A percentile compares a stretch with the other conserved stretches of the same genome.
These are phyloP conservation scores for Polyporus arcularius DNA, from an alignment of 768 basidiomycete genomes.

Conservation along the genomic window DNA sequence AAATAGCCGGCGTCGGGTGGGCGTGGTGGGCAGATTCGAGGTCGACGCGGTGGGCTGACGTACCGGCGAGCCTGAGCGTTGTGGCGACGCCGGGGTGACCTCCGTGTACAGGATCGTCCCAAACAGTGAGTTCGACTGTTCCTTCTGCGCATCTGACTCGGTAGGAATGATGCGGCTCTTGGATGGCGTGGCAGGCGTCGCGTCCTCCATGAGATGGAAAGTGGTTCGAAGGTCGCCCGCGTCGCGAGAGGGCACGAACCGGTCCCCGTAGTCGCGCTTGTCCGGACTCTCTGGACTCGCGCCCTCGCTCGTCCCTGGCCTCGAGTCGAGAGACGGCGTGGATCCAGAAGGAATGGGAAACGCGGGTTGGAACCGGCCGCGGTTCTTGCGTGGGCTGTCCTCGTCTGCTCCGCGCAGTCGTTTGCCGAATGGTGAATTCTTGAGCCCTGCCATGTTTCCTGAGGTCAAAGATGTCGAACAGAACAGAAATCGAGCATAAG, in stretches of 20 bases:
- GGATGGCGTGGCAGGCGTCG: slow-evolving; percentile 37
- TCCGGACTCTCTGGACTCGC: slow-evolving; percentile 47
- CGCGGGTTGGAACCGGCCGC: slow-evolving; percentile 53
- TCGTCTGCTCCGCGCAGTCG: slow-evolving; percentile 71
- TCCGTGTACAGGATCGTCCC: slow-evolving; percentile 74
- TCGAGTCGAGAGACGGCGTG: slow-evolving; percentile 59
- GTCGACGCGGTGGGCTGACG: slow-evolving; percentile 31
- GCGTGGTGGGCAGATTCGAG: slow-evolving; percentile 40
- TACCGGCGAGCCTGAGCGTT: slow-evolving; percentile 58
- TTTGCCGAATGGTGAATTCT: slow-evolving; percentile 85
- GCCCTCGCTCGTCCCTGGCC: slow-evolving; percentile 56
- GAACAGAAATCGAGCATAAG: slow-evolving; percentile 24
- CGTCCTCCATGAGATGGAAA: slow-evolving; percentile 59
- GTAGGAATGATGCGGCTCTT: slow-evolving; percentile 44
- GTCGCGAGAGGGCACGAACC: slow-evolving; percentile 67
- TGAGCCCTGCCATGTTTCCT: slow-evolving; percentile 65
- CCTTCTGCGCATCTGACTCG: slow-evolving; percentile 51
- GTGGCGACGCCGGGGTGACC: slow-evolving; percentile 72
- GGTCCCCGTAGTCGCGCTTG: slow-evolving; percentile 45
- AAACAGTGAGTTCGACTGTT: slow-evolving; percentile 86
- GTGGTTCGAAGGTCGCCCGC: slow-evolving; percentile 60
- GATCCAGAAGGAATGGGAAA: slow-evolving; percentile 51
- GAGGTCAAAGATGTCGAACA: slow-evolving; percentile 5
- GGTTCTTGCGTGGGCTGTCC: slow-evolving; percentile 50
- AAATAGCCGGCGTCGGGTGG: slow-evolving; percentile 62